Conservation (phyloP, 1,284 basidiomycete genomes). For the Cerioporus squamosus region DNA sequence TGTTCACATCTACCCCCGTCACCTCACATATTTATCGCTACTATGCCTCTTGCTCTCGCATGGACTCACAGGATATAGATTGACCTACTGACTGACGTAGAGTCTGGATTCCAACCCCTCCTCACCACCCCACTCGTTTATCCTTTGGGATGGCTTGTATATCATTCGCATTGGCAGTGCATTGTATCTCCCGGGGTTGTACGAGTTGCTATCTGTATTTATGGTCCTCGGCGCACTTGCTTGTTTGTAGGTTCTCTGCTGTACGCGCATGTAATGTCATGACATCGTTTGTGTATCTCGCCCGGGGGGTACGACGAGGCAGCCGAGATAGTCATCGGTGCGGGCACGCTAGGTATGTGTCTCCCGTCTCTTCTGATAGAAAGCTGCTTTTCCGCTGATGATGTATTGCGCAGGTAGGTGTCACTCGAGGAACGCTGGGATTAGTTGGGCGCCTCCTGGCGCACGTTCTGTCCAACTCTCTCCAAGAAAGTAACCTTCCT, state of each 20-base stretch:
- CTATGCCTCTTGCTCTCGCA: constrained; percentile 13
- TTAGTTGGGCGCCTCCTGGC: neutral
- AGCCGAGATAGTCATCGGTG: too few species aligned
- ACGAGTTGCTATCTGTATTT: constrained; percentile 8
- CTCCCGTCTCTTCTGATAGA: too few species aligned
- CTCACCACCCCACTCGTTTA: neutral
- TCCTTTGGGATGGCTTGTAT: constrained; percentile 2
- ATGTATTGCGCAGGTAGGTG: neutral
- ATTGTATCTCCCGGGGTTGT: constrained; percentile 6
- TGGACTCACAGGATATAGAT: constrained; percentile 15
- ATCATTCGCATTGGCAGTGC: neutral
- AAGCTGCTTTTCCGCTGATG: neutral
- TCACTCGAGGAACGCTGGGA: neutral
- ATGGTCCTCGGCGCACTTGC: neutral
- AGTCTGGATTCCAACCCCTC: too few species aligned
- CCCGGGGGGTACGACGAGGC: too few species aligned
- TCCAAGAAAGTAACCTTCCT: neutral
- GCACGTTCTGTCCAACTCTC: neutral
- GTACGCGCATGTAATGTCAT: neutral
- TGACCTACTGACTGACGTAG: neutral
- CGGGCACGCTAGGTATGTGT: too few species aligned
- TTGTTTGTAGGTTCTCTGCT: neutral
- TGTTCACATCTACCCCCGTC: constrained; percentile 2
- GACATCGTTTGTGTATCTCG: too few species aligned
- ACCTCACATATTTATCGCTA: constrained; percentile 18